Base-by-base conservation (phyloP, 345 rosid genomes). In the Eucalyptus polybractea region DNA sequence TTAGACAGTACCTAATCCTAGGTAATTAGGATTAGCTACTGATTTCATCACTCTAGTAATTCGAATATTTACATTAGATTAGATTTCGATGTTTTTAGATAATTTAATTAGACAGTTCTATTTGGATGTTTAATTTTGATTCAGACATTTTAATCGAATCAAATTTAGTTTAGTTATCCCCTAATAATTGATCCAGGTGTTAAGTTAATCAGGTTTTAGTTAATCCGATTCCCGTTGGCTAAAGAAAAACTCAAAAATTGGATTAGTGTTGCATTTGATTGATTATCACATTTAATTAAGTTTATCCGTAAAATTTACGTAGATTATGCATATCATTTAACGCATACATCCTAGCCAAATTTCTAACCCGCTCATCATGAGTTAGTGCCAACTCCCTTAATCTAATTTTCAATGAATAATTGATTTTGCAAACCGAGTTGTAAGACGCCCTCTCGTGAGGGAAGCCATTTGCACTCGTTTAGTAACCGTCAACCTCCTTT, bases 101-200 rank as follows among this genome's bases (percentile, higher is more conserved):
- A 56, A 56, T 56, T 1, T 0, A 56, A 56, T 24, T 56, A 56
- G 62, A 56, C 6, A 5, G 0, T 1, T 22, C 1, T 56, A 1
- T 56, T 56, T 0, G 6, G 29, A 56, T 56, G 62, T 56, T 25
- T 22, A 56, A 56, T 56, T 56, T 56, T 56, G 62, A 5, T 56
- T 56, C 0, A 24, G 13, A 56, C 62, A 56, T 56, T 56, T 22
- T 56, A 56, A 10, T 56, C 29, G 5, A 24, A 56, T 56, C 62
- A 22, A 4, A 22, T 56, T 56, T 56, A 56, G 1, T 56, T 56
- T 56, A 56, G 62, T 1, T 56, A 56, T 56, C 0, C 29, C 25
- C 62, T 24, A 56, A 56, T 56, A 22, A 56, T 56, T 56, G 13
- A 56, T 22, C 27, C 3, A 1, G 1, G 62, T 56, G 62, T 56